phyloP scores from a whole-genome alignment of 139 green algal genomes.

The Asterochloris sp. region DNA sequence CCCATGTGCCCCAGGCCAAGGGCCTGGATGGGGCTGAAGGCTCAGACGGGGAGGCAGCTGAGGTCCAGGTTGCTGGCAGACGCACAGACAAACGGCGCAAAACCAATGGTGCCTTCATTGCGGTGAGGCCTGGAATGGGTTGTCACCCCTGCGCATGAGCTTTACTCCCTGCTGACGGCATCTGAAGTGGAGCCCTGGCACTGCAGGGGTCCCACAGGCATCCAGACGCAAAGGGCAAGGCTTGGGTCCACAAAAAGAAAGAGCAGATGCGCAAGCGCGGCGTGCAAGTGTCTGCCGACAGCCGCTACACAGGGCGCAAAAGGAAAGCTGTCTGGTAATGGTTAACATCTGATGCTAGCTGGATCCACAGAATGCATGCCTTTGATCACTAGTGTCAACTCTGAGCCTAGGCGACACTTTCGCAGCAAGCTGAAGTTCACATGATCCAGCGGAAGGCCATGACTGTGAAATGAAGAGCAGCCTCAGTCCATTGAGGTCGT shows the following conservation, averaged over 20 bases:
- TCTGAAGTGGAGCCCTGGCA: background rate
- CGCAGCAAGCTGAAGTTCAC: background rate
- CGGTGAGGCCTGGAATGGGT: background rate
- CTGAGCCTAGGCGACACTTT: background rate
- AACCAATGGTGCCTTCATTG: constrained; percentile 4
- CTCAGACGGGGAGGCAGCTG: constrained; percentile 14
- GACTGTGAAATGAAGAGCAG: too few relatives aligned
- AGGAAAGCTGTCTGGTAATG: constrained; percentile 64
- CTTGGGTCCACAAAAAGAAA: constrained; percentile 95
- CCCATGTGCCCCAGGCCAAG: constrained; percentile 37
- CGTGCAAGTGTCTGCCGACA: constrained; percentile 75
- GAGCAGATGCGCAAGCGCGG: constrained; percentile 75
- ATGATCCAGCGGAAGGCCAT: background rate
- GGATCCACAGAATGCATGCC: background rate
- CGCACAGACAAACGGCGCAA: constrained; percentile 37
- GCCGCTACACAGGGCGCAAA: constrained; percentile 94
- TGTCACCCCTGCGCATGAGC: background rate
- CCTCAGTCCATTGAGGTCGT: constrained; percentile 1
- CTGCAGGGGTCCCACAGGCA: constrained; percentile 14
- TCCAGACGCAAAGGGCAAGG: constrained; percentile 48
- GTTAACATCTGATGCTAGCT: background rate
- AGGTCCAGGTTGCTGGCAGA: constrained; percentile 30
- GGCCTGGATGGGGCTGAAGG: constrained; percentile 42
- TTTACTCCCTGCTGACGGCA: background rate
- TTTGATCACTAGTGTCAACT: background rate